These are phyloP conservation scores for Calonectria pseudoreteaudii DNA, from an alignment of 2,329 filamentous ascomycete genomes.

Conservation along the genomic window DNA sequence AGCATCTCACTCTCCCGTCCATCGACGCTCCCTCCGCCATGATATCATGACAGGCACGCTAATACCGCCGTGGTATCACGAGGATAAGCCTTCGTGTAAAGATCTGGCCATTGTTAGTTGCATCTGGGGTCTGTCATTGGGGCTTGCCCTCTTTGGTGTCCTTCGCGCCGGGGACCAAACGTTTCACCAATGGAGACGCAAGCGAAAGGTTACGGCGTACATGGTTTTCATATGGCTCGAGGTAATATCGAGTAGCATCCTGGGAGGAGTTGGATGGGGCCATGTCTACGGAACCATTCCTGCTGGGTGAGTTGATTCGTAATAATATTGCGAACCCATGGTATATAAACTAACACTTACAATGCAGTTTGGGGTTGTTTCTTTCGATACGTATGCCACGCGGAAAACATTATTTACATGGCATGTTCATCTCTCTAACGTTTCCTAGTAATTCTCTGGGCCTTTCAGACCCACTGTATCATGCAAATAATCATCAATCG, in stretches of 20 bases:
- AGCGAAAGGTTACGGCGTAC: conserved; percentile 50
- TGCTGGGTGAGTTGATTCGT: conserved; percentile 32
- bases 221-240: conserved; percentile 56
- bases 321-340: background rate
- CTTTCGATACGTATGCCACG: conserved; percentile 35
- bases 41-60: conserved; percentile 39
- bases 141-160: conserved; percentile 48
- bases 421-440: background rate
- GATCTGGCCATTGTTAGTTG: conserved; percentile 52
- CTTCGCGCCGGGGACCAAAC: conserved; percentile 52
- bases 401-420: background rate
- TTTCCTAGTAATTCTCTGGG: conserved; percentile 43
- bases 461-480: conserved; percentile 55
- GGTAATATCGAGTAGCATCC: conserved; percentile 47
- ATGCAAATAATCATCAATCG: conserved; percentile 66
- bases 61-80: conserved; percentile 41
- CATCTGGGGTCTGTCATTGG: conserved; percentile 52
- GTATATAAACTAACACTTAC: conserved; percentile 15
- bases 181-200: conserved; percentile 44
- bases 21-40: conserved; percentile 21
- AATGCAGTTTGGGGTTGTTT: conserved; percentile 45
- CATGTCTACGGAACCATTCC: conserved; percentile 48
- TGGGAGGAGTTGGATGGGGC: conserved; percentile 51
- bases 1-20: background rate
- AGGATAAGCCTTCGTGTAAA: conserved; percentile 31